Evolutionary conservation across 2,329 filamentous ascomycete genomes (phyloP).

Genomic region (Pseudocercospora ulei): DNA sequence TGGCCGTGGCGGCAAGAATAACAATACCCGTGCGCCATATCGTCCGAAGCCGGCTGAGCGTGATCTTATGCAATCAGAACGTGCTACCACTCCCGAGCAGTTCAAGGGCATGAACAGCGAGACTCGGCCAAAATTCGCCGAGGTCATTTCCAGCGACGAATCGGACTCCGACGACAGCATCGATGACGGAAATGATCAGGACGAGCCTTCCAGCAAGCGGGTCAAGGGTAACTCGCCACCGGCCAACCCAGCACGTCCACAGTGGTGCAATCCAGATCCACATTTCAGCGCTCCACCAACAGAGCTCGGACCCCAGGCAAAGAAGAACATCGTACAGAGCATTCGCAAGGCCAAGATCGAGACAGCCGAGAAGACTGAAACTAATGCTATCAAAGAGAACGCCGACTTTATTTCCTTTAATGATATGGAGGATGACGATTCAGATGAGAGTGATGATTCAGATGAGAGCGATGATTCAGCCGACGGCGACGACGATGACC

Average conservation of each 20-base stretch:
- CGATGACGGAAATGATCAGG: conserved; percentile 22
- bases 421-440: conserved; percentile 32
- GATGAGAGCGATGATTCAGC: conserved; percentile 35
- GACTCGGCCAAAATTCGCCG: conserved; percentile 37
- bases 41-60: conserved; percentile 36
- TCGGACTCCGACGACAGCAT: conserved; percentile 29
- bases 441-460: conserved; percentile 22
- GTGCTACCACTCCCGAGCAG: conserved; percentile 40
- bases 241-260: conserved; percentile 45
- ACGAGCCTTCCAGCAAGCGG: conserved; percentile 30
- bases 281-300: conserved; percentile 79
- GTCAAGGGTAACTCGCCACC: conserved; percentile 26
- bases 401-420: conserved; percentile 82
- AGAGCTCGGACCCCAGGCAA: conserved; percentile 62
- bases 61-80: conserved; percentile 37
- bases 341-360: conserved; percentile 81
- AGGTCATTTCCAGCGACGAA: conserved; percentile 37
- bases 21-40: conserved; percentile 1
- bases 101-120: conserved; percentile 38
- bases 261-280: conserved; percentile 93
- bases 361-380: conserved; percentile 46
- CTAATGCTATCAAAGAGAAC: conserved; percentile 35
- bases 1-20: conserved; percentile 8
- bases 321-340: conserved; percentile 76
- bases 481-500: conserved; percentile 35